These are phyloP conservation scores for Xenoacremonium recifei DNA, from an alignment of 2,329 filamentous ascomycete species.

Conservation along the genomic window DNA sequence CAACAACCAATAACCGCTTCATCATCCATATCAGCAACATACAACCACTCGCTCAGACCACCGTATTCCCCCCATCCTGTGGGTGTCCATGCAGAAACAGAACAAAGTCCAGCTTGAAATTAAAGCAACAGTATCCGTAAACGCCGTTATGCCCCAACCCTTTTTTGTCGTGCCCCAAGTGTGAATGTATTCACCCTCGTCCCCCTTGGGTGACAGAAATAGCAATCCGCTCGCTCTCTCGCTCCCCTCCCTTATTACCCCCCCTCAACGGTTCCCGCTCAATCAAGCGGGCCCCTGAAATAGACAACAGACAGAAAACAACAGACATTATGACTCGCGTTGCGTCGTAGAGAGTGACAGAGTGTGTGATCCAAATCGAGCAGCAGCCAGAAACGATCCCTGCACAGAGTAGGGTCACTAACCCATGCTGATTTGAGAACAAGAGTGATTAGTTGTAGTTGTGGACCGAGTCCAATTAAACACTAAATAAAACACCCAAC, in stretches of 20 bases:
- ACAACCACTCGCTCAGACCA: too few relatives aligned
- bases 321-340: conserved; percentile 12
- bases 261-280: conserved; percentile 2
- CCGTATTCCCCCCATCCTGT: too few relatives aligned
- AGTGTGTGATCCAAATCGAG: not conserved
- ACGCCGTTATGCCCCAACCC: conserved; percentile 8
- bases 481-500: conserved; percentile 27
- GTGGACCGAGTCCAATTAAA: conserved; percentile 8
- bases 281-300: conserved; percentile 1
- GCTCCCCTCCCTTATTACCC: conserved; percentile 13
- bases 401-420: not conserved
- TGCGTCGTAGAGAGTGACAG: conserved; percentile 1
- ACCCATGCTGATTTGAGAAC: conserved; percentile 2
- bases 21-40: too few relatives aligned
- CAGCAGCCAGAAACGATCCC: not conserved
- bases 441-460: conserved; percentile 19
- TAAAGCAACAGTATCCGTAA: conserved; percentile 12
- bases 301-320: conserved; percentile 7
- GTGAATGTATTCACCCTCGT: conserved; percentile 1
- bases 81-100: too few relatives aligned
- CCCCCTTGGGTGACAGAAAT: conserved; percentile 4
- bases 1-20: too few relatives aligned
- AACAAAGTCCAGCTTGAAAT: too few relatives aligned
- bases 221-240: too few relatives aligned
- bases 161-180: not conserved